Percentiles rank a stretch among this genome's conserved stretches.
Evolutionary conservation across 257 asterid genomes (phyloP).

Genomic region (Capsicum baccatum): DNA sequence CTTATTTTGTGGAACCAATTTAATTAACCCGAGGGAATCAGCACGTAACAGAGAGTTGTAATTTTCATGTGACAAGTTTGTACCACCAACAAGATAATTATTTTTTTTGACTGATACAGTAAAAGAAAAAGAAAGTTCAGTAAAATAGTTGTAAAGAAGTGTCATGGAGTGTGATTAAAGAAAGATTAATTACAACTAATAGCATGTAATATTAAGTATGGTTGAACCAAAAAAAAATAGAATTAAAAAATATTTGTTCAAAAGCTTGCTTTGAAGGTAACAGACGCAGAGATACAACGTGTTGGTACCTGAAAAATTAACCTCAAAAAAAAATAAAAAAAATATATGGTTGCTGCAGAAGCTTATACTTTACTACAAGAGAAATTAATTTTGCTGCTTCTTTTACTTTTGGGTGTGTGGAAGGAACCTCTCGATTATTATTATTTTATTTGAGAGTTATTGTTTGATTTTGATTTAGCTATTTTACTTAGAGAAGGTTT

Average conservation of each 20-base stretch:
- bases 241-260: background rate
- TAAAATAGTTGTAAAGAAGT: slow-evolving; percentile 20
- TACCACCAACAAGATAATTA: slow-evolving; percentile 2
- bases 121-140: background rate
- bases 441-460: background rate
- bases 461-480: background rate
- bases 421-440: background rate
- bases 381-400: background rate
- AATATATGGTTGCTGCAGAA: slow-evolving; percentile 8
- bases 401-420: slow-evolving; percentile 1
- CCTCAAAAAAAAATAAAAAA: slow-evolving; percentile 18
- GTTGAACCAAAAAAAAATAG: background rate
- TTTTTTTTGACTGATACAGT: slow-evolving; percentile 20
- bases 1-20: background rate
- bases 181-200: slow-evolving; percentile 22
- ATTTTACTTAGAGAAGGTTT: background rate
- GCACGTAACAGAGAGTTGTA: background rate
- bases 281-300: slow-evolving; percentile 34
- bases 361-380: slow-evolving; percentile 25
- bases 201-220: background rate
- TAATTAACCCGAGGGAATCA: background rate
- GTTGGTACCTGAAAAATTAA: slow-evolving; percentile 37
- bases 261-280: slow-evolving; percentile 40
- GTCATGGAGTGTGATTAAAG: slow-evolving; percentile 29
- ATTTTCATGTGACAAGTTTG: slow-evolving; percentile 10